Evolutionary conservation across 495 filamentous ascomycete genomes (phyloP).

Genomic region (Tricharina praecox): DNA sequence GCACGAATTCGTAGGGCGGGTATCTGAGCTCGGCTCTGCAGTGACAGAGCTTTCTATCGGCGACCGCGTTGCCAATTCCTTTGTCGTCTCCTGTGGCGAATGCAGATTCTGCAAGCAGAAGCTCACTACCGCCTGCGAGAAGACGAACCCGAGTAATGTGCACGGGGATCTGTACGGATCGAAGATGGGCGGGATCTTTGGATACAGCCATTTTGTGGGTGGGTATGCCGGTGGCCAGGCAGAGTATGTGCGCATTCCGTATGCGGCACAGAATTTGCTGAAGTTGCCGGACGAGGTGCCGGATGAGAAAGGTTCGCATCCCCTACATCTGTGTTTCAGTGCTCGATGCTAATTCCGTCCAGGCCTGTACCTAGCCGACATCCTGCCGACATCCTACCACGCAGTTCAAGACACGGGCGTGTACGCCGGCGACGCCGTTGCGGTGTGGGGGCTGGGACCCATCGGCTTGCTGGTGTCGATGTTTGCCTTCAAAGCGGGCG

Average conservation of each 20-base stretch:
- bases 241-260: conserved; percentile 49
- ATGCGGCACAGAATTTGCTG: conserved; percentile 48
- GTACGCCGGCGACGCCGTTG: conserved; percentile 58
- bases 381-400: conserved; percentile 46
- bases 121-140: conserved; percentile 42
- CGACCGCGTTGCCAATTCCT: conserved; percentile 26
- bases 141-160: conserved; percentile 41
- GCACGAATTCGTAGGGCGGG: conserved; percentile 32
- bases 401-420: conserved; percentile 72
- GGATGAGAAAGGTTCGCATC: conserved; percentile 40
- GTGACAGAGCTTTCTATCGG: conserved; percentile 26
- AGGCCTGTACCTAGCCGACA: conserved; percentile 44
- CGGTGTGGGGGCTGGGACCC: conserved; percentile 44
- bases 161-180: conserved; percentile 42
- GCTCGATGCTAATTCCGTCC: not conserved
- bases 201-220: conserved; percentile 52
- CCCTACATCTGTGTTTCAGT: not conserved
- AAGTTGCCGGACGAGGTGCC: conserved; percentile 46
- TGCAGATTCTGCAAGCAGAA: conserved; percentile 47
- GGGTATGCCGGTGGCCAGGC: conserved; percentile 57
- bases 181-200: conserved; percentile 45
- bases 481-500: conserved; percentile 58
- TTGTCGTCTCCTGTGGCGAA: conserved; percentile 30
- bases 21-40: conserved; percentile 26
- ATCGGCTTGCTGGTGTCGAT: conserved; percentile 69